Percentiles rank a stretch among this genome's conserved stretches.
Evolutionary conservation across 805 yeast species (phyloP).

Genomic region (Limtongozyma cylindracea): DNA sequence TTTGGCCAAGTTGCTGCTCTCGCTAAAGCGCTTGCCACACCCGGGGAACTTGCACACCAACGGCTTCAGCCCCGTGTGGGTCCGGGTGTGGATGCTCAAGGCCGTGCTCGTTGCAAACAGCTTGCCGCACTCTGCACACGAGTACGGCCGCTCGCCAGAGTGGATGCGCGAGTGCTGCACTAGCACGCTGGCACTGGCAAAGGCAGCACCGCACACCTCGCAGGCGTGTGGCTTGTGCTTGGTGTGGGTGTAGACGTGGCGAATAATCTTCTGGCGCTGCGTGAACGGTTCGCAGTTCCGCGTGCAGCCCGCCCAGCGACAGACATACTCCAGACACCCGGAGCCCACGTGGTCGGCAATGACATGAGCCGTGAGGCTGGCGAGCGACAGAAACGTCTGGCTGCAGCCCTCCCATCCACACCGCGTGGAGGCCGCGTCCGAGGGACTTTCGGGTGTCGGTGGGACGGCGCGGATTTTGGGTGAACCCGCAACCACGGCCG

Average conservation of each 20-base stretch:
- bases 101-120: constrained; percentile 64
- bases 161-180: constrained; percentile 67
- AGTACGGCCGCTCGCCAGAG: constrained; percentile 74
- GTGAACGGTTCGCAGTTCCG: constrained; percentile 33
- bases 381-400: too few species aligned
- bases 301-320: constrained; percentile 62
- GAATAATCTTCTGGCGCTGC: constrained; percentile 64
- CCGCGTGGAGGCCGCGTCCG: constrained; percentile 24
- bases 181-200: constrained; percentile 58
- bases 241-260: constrained; percentile 82
- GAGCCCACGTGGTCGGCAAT: constrained; percentile 43
- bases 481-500: constrained; percentile 1
- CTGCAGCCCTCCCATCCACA: constrained; percentile 33
- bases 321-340: constrained; percentile 43
- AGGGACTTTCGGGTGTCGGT: constrained; percentile 8
- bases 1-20: constrained; percentile 69
- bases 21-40: constrained; percentile 70
- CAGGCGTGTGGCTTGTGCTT: constrained; percentile 64
- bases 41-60: constrained; percentile 54
- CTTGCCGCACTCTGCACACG: constrained; percentile 51
- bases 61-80: constrained; percentile 84
- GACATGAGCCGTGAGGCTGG: too few species aligned
- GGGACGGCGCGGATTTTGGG: not conserved
- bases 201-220: constrained; percentile 34
- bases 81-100: constrained; percentile 58